Base-by-base conservation (phyloP, 352 stramenopile species). In the Phytophthora constricta region DNA sequence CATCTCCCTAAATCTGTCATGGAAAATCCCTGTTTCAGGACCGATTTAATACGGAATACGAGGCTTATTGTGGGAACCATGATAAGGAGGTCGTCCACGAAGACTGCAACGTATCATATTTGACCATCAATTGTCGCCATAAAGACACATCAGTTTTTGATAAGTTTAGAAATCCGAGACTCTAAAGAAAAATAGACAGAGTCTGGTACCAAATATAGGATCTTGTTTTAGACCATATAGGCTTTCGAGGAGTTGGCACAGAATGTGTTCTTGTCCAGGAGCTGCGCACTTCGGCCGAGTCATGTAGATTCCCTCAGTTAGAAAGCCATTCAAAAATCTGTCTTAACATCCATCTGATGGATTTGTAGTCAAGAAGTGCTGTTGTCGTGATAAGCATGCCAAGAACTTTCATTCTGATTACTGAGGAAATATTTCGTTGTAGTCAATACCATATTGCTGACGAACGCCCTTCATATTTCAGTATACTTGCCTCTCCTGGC, bases 101-200 rank as follows among this genome's bases (percentile, higher is more conserved):
- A 66, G 23, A 66, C 58, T 20, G 49, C 49, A 26, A 59, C 48
- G 20, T 66, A 66, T 39, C 58, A 65, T 33, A 25, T 43, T 11
- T 41, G n/a, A 26, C 23, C 42, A 27, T 45, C 48, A 46, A 58
- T 37, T 31, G 23, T 52, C 16, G 39, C 48, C 20, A 59, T 59
- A 39, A 66, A 65, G 4, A 58, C 34, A 14, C 46, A 65, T 2
- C 48, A 39, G 34, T 66, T 23, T 59, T 66, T 66, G 42, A 59
- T 54, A 37, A 66, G 48, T 25, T 25, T 37, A 7, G 13, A 45
- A 66, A 66, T 13, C 25, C 25, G 4, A 66, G 39, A 19, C 23
- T 55, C 25, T 54, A 37, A 0, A 59, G 49, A 27, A 59, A 60
- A 13, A 16, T 14, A 31, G 16, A 65, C 3, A 65, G 58, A 7